Conservation (phyloP, 2,329 filamentous ascomycete species). For the Leptosphaerulina australis region DNA sequence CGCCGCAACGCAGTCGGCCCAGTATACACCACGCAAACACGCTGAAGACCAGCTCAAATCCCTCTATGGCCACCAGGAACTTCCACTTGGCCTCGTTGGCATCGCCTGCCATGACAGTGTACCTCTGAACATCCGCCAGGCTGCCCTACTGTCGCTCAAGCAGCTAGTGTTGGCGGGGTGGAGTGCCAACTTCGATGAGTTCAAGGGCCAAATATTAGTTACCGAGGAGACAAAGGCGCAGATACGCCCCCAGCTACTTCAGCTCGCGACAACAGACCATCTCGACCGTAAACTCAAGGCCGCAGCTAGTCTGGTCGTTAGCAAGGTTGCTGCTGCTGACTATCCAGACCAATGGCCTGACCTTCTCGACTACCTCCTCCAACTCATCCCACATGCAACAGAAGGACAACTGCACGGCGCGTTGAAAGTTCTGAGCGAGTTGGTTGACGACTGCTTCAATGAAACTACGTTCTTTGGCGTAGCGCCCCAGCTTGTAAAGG, state of each 20-base stretch:
- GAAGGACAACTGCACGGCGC: conserved; percentile 87
- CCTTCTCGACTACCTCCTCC: conserved; percentile 79
- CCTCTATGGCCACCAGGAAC: conserved; percentile 70
- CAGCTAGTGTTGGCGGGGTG: conserved; percentile 85
- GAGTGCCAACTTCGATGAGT: conserved; percentile 77
- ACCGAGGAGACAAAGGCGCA: conserved; percentile 74
- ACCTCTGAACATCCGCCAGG: conserved; percentile 77
- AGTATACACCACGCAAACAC: conserved; percentile 77
- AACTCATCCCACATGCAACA: conserved; percentile 74
- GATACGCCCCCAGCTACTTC: conserved; percentile 75
- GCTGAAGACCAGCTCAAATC: conserved; percentile 83
- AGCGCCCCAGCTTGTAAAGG: conserved; percentile 81
- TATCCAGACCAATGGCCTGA: conserved; percentile 96
- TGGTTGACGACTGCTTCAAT: conserved; percentile 91
- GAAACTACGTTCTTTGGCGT: conserved; percentile 95
- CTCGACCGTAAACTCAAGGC: conserved; percentile 84
- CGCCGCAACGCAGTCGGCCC: conserved; percentile 79
- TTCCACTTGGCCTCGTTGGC: conserved; percentile 78
- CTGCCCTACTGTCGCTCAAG: conserved; percentile 79
- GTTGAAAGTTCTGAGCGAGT: conserved; percentile 82
- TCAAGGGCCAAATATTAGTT: conserved; percentile 70
- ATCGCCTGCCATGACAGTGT: conserved; percentile 79
- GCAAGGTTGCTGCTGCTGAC: conserved; percentile 91
- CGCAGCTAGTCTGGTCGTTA: conserved; percentile 85
- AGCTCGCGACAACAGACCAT: conserved; percentile 75